Base-by-base conservation (phyloP, 2,329 filamentous ascomycete species). In the Pseudocercospora vitis region DNA sequence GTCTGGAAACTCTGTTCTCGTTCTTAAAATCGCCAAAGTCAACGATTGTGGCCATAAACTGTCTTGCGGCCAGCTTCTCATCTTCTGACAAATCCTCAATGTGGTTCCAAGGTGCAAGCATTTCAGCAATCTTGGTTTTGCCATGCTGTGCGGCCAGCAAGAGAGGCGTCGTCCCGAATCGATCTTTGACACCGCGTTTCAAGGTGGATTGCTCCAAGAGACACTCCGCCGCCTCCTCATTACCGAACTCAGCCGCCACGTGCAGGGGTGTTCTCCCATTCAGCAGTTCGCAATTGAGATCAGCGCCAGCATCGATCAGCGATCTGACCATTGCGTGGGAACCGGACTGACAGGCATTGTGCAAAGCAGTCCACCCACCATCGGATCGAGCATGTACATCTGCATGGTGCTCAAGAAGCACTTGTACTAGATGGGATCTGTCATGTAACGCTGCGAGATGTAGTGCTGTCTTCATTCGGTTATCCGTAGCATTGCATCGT, bases 371-470 rank as follows among this genome's bases (percentile, higher is more conserved):
- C 71, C 96, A 92, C 24, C 91, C 92, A 60, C 91, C 87, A 70
- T 96, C 90, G 65, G 97, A 94, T 29, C 82, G 84, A 33, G 89
- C 86, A 71, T 95, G 89, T 7, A 96, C 89, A 68, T 91, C 92
- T 35, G 94, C 92, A 48, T 92, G 92, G 91, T 92, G 96, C 63
- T 91, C 84, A 56, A 97, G 75, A 61, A 96, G 92, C 42, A 96
- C 72, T 68, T 96, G 91, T 39, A 96, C 91, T 6, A 65, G 48
- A 14, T 58, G 49, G 7, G 28, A 33, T 7, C 55, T 47, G 24
- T 56, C 49, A 31, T 61, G 49, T 3, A 54, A 56, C 9, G 55
- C 59, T 8, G 63, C 63, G 18, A 65, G 53, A 21, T 62, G 60
- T 7, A 65, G 45, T 0, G 63, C 52, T 7, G 58, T 65, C 52